A percentile compares a stretch with the other conserved stretches of the same genome.
Conservation (phyloP, 2,329 filamentous ascomycete species). For the Nannizziopsis barbatae region DNA sequence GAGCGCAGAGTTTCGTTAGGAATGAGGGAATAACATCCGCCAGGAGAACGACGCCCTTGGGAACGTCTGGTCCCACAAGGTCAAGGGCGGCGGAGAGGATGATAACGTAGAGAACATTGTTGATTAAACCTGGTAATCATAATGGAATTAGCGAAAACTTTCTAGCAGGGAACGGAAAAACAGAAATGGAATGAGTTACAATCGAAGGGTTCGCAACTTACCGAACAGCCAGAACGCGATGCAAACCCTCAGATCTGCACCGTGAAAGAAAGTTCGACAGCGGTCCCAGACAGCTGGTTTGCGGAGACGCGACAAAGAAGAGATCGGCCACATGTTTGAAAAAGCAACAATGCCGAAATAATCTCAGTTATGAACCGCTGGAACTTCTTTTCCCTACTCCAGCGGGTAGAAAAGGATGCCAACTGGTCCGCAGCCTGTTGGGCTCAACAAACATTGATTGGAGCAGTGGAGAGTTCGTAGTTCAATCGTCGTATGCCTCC, state of each 20-base stretch:
- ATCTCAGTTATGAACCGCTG: neutral
- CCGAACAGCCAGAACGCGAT: slow-evolving; percentile 90
- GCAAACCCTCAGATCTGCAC: slow-evolving; percentile 59
- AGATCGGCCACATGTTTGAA: slow-evolving; percentile 41
- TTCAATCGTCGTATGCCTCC: too few relatives aligned
- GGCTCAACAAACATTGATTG: too few relatives aligned
- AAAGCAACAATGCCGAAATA: slow-evolving; percentile 2
- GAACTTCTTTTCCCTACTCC: too few relatives aligned
- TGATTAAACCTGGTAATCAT: slow-evolving; percentile 60
- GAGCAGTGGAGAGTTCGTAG: too few relatives aligned
- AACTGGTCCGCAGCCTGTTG: too few relatives aligned
- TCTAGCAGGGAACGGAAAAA: neutral
- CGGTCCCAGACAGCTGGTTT: slow-evolving; percentile 64
- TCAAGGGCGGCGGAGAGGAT: slow-evolving; percentile 92
- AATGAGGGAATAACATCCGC: slow-evolving; percentile 89
- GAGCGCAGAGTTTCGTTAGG: slow-evolving; percentile 72
- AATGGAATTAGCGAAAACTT: neutral
- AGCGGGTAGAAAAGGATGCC: too few relatives aligned
- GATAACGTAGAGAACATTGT: slow-evolving; percentile 96
- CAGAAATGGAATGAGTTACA: neutral
- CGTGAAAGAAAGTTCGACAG: slow-evolving; percentile 51
- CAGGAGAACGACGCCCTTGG: slow-evolving; percentile 85
- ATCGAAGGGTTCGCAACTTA: slow-evolving; percentile 33
- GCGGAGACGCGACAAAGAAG: slow-evolving; percentile 50
- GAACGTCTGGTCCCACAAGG: slow-evolving; percentile 73